Percentiles rank a stretch among this genome's conserved stretches.
Evolutionary conservation across 495 filamentous ascomycete species (phyloP).

Genomic region (Copromyces sp.): DNA sequence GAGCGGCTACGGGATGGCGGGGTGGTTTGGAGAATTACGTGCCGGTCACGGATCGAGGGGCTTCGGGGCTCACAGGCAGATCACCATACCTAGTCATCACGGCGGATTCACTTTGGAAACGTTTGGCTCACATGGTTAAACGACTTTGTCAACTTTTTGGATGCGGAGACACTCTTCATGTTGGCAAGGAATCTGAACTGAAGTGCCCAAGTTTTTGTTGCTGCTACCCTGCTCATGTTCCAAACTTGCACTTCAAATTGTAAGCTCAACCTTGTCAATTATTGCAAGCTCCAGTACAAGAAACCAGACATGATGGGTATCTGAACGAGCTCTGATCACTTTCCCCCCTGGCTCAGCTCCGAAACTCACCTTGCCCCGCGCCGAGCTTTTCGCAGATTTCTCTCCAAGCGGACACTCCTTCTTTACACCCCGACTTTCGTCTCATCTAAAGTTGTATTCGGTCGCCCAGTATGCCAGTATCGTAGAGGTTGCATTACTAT

Average conservation of each 20-base stretch:
- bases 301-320: background rate
- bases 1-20: background rate
- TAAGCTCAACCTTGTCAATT: background rate
- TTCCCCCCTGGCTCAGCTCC: background rate
- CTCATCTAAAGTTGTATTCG: too few relatives aligned
- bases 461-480: too few relatives aligned
- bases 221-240: background rate
- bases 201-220: background rate
- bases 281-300: background rate
- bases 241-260: too few relatives aligned
- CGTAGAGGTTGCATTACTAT: too few relatives aligned
- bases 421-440: background rate
- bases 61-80: background rate
- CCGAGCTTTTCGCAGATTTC: background rate
- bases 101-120: background rate
- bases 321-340: background rate
- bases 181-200: background rate
- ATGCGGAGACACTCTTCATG: background rate
- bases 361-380: background rate
- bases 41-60: background rate
- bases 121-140: background rate
- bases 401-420: background rate
- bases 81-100: background rate
- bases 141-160: background rate
- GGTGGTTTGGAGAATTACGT: background rate